Conservation (phyloP, 306 rosid genomes). For the Spatholobus suberectus region DNA sequence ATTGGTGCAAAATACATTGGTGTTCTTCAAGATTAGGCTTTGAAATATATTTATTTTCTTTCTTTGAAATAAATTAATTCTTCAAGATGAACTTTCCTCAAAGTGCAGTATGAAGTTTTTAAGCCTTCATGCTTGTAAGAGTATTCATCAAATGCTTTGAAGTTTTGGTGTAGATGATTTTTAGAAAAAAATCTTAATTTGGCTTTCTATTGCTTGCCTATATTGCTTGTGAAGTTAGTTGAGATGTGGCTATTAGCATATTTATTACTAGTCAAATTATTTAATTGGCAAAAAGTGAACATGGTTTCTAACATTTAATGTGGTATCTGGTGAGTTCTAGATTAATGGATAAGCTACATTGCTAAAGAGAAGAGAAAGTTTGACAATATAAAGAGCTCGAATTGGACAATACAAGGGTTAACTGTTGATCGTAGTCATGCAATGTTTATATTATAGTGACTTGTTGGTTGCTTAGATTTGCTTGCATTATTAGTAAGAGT, state of each 20-base stretch:
- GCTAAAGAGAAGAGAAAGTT: neutral
- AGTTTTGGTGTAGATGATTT: neutral
- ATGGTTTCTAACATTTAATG: neutral
- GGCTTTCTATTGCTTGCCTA: constrained; percentile 1
- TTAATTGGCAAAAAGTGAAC: neutral
- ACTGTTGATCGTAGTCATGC: neutral
- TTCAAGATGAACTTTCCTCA: neutral
- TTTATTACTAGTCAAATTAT: neutral
- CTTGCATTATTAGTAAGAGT: neutral
- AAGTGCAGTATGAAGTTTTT: neutral
- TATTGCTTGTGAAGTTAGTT: neutral
- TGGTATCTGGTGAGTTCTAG: neutral
- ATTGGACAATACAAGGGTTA: constrained; percentile 4
- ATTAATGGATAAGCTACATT: neutral
- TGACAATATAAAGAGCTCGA: neutral
- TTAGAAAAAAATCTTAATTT: neutral
- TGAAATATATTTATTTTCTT: neutral
- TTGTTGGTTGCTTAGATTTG: neutral
- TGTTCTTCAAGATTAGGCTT: neutral
- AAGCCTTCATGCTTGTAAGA: neutral
- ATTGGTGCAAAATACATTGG: neutral
- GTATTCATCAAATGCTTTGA: neutral
- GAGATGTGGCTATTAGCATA: neutral
- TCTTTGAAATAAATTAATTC: neutral
- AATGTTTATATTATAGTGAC: neutral